Conservation (phyloP, 495 filamentous ascomycete genomes). For the Pyronema domesticum region DNA sequence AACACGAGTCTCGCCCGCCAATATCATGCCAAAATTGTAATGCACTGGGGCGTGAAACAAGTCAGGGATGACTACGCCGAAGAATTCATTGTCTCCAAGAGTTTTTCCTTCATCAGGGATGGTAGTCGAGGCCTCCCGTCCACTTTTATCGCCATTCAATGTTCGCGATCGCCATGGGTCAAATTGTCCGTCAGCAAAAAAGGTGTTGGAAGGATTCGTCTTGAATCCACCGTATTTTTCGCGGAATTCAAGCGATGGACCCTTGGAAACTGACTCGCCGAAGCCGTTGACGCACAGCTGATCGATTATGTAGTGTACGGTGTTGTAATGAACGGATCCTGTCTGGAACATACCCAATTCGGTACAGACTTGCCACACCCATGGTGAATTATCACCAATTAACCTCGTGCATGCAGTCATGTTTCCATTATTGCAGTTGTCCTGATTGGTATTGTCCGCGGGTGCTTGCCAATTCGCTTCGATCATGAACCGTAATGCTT, state of each 20-base stretch:
- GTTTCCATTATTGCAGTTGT: neutral
- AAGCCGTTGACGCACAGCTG: constrained; percentile 8
- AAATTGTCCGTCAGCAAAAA: constrained; percentile 12
- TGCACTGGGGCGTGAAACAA: neutral
- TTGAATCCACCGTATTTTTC: constrained; percentile 17
- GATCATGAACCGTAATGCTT: too few species aligned
- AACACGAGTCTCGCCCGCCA: neutral
- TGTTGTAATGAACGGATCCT: neutral
- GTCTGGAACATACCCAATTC: constrained; percentile 6
- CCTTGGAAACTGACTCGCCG: constrained; percentile 4
- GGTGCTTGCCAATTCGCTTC: too few species aligned
- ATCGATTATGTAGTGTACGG: too few species aligned
- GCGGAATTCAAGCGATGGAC: constrained; percentile 9
- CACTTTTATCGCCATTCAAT: neutral
- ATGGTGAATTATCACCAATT: constrained; percentile 1
- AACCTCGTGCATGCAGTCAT: neutral
- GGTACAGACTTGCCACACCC: constrained; percentile 13
- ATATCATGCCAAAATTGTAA: neutral
- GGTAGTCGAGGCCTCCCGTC: neutral
- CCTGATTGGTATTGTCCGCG: too few species aligned
- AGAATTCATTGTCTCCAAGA: constrained; percentile 1
- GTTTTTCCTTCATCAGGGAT: constrained; percentile 9
- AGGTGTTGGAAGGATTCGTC: constrained; percentile 9
- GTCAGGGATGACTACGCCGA: constrained; percentile 11
- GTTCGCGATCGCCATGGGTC: constrained; percentile 15